A percentile compares a stretch with the other conserved stretches of the same genome.
These are phyloP conservation scores for Pyrenophora graminea DNA, from an alignment of 2,329 filamentous ascomycete genomes.

Conservation along the genomic window DNA sequence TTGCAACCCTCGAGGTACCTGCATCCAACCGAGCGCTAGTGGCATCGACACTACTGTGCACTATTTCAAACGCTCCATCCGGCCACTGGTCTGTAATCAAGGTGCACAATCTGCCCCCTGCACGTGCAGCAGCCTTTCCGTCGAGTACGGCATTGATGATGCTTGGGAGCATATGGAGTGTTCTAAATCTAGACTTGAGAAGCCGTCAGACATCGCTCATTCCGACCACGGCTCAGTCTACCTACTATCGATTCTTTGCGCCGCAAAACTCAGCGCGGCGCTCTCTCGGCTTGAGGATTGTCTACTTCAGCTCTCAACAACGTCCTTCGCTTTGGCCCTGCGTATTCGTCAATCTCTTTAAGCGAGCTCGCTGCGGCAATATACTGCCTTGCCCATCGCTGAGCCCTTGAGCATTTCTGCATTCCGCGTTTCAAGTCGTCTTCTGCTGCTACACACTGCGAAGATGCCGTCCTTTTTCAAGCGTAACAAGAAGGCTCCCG, in stretches of 20 bases:
- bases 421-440: background rate
- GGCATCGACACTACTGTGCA: background rate
- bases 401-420: background rate
- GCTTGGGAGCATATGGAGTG: conserved; percentile 3
- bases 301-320: conserved; percentile 13
- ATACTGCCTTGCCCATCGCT: conserved; percentile 10
- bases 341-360: conserved; percentile 1
- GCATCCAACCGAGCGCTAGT: conserved; percentile 7
- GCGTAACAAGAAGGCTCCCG: conserved; percentile 11
- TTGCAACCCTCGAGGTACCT: conserved; percentile 9
- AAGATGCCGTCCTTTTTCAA: conserved; percentile 13
- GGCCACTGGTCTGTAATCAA: conserved; percentile 4
- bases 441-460: background rate
- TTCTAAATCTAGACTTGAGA: conserved; percentile 13
- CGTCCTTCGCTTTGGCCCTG: background rate
- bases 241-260: conserved; percentile 15
- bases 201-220: conserved; percentile 10
- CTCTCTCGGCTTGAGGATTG: conserved; percentile 4
- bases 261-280: conserved; percentile 11
- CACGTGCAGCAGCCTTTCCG: conserved; percentile 6
- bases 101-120: conserved; percentile 8
- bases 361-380: conserved; percentile 9
- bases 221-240: conserved; percentile 6
- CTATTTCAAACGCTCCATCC: background rate
- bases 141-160: conserved; percentile 2